These are phyloP conservation scores for Xylaria telfairii DNA, from an alignment of 495 filamentous ascomycete genomes.

Conservation along the genomic window DNA sequence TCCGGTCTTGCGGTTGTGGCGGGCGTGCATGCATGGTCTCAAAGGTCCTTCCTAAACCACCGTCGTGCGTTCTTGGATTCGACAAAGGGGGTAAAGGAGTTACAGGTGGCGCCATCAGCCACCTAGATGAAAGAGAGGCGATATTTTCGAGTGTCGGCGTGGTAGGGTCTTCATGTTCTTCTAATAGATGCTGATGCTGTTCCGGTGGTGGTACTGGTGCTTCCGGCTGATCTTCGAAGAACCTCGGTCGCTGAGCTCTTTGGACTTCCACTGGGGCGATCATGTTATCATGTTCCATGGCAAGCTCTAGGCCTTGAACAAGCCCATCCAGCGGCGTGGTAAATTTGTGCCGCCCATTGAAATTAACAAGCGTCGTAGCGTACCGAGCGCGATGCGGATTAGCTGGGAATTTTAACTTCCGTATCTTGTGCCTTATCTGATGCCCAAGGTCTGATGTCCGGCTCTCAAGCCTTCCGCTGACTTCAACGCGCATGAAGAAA, in stretches of 20 bases:
- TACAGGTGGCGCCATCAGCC: slow-evolving; percentile 22
- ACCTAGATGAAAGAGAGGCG: slow-evolving; percentile 13
- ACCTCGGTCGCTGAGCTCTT: slow-evolving; percentile 11
- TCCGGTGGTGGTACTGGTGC: background rate
- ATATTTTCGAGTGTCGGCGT: slow-evolving; percentile 19
- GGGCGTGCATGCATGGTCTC: background rate
- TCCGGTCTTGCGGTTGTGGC: background rate
- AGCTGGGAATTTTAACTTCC: slow-evolving; percentile 14
- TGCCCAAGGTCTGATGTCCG: slow-evolving; percentile 20
- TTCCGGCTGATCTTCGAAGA: slow-evolving; percentile 8
- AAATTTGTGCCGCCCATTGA: slow-evolving; percentile 14
- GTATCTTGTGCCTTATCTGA: slow-evolving; percentile 21
- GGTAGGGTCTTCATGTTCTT: slow-evolving; percentile 12
- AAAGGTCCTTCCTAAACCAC: background rate
- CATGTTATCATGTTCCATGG: slow-evolving; percentile 37
- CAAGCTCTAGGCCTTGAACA: slow-evolving; percentile 26
- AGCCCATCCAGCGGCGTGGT: slow-evolving; percentile 29
- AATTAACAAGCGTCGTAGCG: slow-evolving; percentile 22
- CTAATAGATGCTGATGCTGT: background rate
- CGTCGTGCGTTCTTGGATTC: background rate
- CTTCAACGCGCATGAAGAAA: slow-evolving; percentile 32
- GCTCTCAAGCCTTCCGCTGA: slow-evolving; percentile 28
- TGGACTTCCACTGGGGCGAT: slow-evolving; percentile 31
- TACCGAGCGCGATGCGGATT: slow-evolving; percentile 8
- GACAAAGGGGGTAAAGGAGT: background rate